Percentiles rank a stretch among this genome's conserved stretches.
Evolutionary conservation across 768 basidiomycete species (phyloP).

Genomic region (Auricularia sp.): DNA sequence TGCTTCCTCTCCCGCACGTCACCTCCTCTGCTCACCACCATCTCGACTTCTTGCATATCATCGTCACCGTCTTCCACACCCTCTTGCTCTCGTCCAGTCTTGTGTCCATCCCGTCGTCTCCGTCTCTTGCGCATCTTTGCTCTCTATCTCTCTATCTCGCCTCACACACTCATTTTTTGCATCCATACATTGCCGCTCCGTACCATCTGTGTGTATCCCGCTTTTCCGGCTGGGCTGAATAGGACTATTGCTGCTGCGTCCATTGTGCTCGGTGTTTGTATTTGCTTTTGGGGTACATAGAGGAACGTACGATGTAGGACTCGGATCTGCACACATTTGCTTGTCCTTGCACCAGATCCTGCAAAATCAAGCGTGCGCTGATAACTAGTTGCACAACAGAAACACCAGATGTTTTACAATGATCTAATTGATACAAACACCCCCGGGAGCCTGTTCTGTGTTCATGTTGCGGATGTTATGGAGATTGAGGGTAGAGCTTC

Average conservation of each 20-base stretch:
- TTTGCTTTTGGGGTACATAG: not conserved
- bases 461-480: too few relatives aligned
- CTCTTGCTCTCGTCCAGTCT: not conserved
- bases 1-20: too few relatives aligned
- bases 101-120: not conserved
- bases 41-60: not conserved
- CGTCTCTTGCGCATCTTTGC: not conserved
- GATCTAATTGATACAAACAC: too few relatives aligned
- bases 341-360: too few relatives aligned
- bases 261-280: not conserved
- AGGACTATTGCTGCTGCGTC: not conserved
- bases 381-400: too few relatives aligned
- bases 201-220: not conserved
- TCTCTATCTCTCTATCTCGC: not conserved
- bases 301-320: too few relatives aligned
- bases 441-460: too few relatives aligned
- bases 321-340: too few relatives aligned
- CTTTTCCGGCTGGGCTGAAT: not conserved
- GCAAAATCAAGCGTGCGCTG: too few relatives aligned
- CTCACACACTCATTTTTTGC: not conserved
- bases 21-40: too few relatives aligned
- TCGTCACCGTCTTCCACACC: not conserved
- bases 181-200: not conserved
- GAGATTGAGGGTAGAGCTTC: too few relatives aligned
- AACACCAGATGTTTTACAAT: too few relatives aligned